phyloP scores from a whole-genome alignment of 176 grass and related monocot genomes.

The Paspalum vaginatum region DNA sequence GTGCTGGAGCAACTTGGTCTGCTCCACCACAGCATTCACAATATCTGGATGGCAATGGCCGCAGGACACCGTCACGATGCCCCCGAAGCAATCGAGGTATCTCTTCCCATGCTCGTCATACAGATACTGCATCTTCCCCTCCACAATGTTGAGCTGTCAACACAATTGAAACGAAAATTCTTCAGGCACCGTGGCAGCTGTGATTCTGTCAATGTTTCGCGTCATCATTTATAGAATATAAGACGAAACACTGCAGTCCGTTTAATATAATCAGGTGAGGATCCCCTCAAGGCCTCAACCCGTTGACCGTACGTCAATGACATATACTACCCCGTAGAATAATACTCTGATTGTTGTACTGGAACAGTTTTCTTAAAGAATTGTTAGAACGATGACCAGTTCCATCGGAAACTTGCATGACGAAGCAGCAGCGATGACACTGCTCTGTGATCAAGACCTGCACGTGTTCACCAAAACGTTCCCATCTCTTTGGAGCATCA shows the following conservation, averaged over 20 bases:
- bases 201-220: background rate
- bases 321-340: too few species aligned
- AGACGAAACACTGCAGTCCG: background rate
- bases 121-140: conserved; percentile 96
- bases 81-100: conserved; percentile 91
- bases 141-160: conserved; percentile 91
- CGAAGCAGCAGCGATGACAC: background rate
- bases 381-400: background rate
- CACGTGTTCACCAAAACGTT: background rate
- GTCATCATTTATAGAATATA: background rate
- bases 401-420: background rate
- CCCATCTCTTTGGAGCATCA: background rate
- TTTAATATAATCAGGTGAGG: too few species aligned
- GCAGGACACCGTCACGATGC: conserved; percentile 97
- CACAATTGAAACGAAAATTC: background rate
- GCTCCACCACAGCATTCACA: conserved; percentile 81
- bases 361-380: background rate
- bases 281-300: too few species aligned
- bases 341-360: background rate
- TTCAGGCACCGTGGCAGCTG: background rate
- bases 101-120: conserved; percentile 89
- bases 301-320: too few species aligned
- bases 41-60: conserved; percentile 94
- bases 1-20: conserved; percentile 95
- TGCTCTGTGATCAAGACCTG: background rate